These are phyloP conservation scores for Paramecium sonneborni DNA, from an alignment of 73 alveolate genomes.

Conservation along the genomic window DNA sequence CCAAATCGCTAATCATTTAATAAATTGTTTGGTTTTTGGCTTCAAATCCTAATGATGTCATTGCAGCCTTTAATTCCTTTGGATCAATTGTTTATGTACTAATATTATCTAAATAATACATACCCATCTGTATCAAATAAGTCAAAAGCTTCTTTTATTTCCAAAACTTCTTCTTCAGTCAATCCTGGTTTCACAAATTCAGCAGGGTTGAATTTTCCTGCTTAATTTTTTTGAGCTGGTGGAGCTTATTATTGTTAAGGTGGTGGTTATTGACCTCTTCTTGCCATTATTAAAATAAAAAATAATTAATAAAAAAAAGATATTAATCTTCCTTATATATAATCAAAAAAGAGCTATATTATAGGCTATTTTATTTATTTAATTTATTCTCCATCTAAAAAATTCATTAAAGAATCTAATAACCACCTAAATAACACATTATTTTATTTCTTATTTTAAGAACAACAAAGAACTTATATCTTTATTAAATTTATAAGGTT, in stretches of 20 bases:
- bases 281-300: background rate
- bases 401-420: too few species aligned
- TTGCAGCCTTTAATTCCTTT: conserved; percentile 92
- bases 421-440: too few species aligned
- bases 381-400: too few species aligned
- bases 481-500: too few species aligned
- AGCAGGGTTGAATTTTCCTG: background rate
- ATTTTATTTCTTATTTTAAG: too few species aligned
- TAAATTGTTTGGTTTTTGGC: conserved; percentile 89
- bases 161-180: conserved; percentile 92
- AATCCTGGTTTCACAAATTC: conserved; percentile 79
- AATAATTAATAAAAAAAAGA: background rate
- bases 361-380: background rate
- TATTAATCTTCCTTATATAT: background rate
- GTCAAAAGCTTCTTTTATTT: conserved; percentile 94
- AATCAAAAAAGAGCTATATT: background rate
- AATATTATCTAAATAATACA: background rate
- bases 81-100: conserved; percentile 86
- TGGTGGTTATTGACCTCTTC: background rate
- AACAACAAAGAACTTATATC: too few species aligned
- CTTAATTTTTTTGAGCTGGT: background rate
- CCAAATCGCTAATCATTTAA: conserved; percentile 90
- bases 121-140: conserved; percentile 81
- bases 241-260: background rate
- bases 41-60: conserved; percentile 90